Conservation (phyloP, 164 flowering plant species). For the Piper longum region DNA sequence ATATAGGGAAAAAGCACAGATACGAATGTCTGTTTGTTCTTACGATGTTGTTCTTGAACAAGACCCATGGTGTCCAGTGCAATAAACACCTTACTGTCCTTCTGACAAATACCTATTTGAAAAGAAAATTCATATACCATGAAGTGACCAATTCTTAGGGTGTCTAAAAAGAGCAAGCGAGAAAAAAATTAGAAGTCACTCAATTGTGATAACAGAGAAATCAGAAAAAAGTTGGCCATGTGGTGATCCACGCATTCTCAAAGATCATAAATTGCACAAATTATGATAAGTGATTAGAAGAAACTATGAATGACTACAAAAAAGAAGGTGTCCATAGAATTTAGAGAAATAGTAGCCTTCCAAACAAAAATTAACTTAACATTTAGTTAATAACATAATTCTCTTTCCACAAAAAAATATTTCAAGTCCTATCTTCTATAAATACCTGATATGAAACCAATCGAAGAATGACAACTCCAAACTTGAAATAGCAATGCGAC, state of each 20-base stretch:
- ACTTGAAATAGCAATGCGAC: constrained; percentile 58
- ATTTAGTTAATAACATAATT: too few relatives aligned
- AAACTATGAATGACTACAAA: too few relatives aligned
- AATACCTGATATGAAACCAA: constrained; percentile 71
- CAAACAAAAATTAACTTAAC: neutral
- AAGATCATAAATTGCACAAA: too few relatives aligned
- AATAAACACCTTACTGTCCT: constrained; percentile 57
- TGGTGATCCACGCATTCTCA: too few relatives aligned
- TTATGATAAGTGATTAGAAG: too few relatives aligned
- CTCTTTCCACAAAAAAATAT: neutral
- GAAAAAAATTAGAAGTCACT: too few relatives aligned
- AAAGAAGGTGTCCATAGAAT: too few relatives aligned
- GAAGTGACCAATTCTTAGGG: neutral
- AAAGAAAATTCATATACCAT: constrained; percentile 2
- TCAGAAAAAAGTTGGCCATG: too few relatives aligned
- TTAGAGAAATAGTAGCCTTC: too few relatives aligned
- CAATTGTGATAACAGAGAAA: too few relatives aligned
- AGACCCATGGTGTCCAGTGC: constrained; percentile 60
- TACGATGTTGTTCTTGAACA: constrained; percentile 72
- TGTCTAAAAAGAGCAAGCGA: too few relatives aligned
- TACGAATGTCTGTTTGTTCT: constrained; percentile 13
- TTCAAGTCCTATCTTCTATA: neutral
- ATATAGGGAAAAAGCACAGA: neutral
- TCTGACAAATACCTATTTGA: constrained; percentile 77
- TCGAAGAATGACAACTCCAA: constrained; percentile 84